Percentiles rank a stretch among this genome's conserved stretches.
Conservation (phyloP, 148 eudicot species). For the Drosera capensis region DNA sequence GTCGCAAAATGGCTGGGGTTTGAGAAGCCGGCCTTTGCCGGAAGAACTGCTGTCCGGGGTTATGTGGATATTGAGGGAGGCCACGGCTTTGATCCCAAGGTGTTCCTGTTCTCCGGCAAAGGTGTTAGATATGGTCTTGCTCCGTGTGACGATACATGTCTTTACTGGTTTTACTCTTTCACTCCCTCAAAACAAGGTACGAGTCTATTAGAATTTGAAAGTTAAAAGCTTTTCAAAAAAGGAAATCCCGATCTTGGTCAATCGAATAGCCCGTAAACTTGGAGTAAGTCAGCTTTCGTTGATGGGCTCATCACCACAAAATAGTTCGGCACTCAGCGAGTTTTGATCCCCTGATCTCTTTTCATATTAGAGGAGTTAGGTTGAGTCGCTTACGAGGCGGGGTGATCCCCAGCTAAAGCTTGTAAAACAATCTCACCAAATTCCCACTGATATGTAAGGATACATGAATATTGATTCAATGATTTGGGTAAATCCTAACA, state of each 20-base stretch:
- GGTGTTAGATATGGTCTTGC: conserved; percentile 19
- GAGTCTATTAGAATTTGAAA: not conserved
- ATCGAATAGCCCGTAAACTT: no score
- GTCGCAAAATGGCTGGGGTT: conserved; percentile 14
- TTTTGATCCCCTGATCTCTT: no score
- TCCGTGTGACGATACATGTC: conserved; percentile 12
- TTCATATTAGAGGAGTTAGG: no score
- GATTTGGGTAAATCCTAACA: not conserved
- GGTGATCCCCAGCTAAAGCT: no score
- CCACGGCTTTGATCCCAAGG: conserved; percentile 7
- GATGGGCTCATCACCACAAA: no score
- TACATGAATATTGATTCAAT: not conserved
- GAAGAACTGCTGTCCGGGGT: conserved; percentile 8
- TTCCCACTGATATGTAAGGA: not conserved
- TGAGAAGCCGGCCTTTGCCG: not conserved
- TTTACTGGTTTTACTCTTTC: conserved; percentile 24
- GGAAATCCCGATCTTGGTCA: conserved; percentile 13
- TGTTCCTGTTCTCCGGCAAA: conserved; percentile 15
- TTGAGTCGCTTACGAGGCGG: no score
- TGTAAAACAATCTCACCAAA: conserved; percentile 8
- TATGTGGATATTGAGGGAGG: not conserved
- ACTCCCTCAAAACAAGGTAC: conserved; percentile 16
- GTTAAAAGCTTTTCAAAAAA: conserved; percentile 4
- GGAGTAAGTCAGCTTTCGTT: no score
- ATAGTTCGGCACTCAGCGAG: no score